Conservation (phyloP, 2,329 filamentous ascomycete genomes). For the Leptoxyphium fumago region DNA sequence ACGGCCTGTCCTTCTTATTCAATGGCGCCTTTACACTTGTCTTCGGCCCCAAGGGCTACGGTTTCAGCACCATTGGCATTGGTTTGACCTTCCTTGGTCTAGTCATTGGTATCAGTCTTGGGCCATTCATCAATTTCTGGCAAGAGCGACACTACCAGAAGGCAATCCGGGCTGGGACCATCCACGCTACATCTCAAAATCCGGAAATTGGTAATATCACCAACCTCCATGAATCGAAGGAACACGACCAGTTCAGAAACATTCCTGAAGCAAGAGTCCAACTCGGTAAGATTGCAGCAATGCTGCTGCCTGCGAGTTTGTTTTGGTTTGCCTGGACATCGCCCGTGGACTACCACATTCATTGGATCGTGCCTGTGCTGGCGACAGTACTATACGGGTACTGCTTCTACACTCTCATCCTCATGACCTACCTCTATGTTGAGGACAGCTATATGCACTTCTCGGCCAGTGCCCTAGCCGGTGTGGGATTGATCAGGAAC, state of each 20-base stretch:
- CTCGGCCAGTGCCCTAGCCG: constrained; percentile 28
- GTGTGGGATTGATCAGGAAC: constrained; percentile 25
- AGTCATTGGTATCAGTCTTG: constrained; percentile 27
- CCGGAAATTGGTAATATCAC: no score
- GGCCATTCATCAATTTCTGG: constrained; percentile 29
- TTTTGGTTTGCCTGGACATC: constrained; percentile 14
- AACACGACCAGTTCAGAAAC: no score
- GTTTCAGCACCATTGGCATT: constrained; percentile 10
- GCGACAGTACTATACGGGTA: constrained; percentile 36
- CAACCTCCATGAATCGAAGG: no score
- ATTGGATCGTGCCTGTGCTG: constrained; percentile 29
- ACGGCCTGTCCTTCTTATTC: constrained; percentile 35
- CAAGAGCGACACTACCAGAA: constrained; percentile 30
- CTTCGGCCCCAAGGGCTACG: constrained; percentile 29
- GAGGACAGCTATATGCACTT: constrained; percentile 34
- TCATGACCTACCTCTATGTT: constrained; percentile 36
- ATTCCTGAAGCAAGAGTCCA: no score
- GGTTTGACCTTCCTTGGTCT: constrained; percentile 19
- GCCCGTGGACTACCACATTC: constrained; percentile 3
- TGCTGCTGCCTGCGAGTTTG: constrained; percentile 18
- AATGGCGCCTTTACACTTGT: constrained; percentile 36
- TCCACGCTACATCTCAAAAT: no score
- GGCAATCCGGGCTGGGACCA: constrained; percentile 22
- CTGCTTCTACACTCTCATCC: constrained; percentile 35
- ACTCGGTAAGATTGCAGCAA: no score